Conservation (phyloP, 2,329 filamentous ascomycete species). For the Fusarium globosum region DNA sequence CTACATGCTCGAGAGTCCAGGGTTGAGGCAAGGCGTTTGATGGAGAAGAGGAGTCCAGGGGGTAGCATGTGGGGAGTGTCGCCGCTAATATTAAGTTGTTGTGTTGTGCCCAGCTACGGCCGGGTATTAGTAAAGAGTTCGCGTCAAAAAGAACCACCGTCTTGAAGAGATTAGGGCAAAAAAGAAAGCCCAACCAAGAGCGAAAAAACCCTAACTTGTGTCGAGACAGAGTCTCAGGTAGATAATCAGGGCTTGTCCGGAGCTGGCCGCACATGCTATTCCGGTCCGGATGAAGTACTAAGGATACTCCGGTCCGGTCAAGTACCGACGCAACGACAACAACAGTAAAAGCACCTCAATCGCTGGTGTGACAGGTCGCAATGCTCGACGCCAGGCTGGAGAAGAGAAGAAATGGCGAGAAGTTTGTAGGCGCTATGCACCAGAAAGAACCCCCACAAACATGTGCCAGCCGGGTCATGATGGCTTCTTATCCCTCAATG, state of each 20-base stretch:
- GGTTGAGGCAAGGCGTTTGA: not conserved
- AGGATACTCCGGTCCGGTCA: conserved; percentile 18
- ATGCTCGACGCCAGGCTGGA: not conserved
- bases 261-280: conserved; percentile 7
- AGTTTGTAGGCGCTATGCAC: conserved; percentile 17
- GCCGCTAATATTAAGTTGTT: conserved; percentile 21
- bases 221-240: conserved; percentile 6
- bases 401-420: conserved; percentile 16
- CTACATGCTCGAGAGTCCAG: conserved; percentile 10
- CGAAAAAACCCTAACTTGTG: not conserved
- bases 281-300: conserved; percentile 32
- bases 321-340: conserved; percentile 15
- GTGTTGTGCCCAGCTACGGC: conserved; percentile 21
- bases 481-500: conserved; percentile 45
- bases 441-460: conserved; percentile 5
- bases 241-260: conserved; percentile 10
- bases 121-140: conserved; percentile 38
- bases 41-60: conserved; percentile 1
- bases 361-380: not conserved
- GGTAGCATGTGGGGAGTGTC: conserved; percentile 7
- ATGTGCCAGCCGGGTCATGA: not conserved
- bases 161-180: conserved; percentile 15
- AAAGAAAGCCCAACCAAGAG: conserved; percentile 4
- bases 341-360: conserved; percentile 10
- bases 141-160: conserved; percentile 28